Conservation (phyloP, 2,329 filamentous ascomycete genomes). For the Colletotrichum sp. region DNA sequence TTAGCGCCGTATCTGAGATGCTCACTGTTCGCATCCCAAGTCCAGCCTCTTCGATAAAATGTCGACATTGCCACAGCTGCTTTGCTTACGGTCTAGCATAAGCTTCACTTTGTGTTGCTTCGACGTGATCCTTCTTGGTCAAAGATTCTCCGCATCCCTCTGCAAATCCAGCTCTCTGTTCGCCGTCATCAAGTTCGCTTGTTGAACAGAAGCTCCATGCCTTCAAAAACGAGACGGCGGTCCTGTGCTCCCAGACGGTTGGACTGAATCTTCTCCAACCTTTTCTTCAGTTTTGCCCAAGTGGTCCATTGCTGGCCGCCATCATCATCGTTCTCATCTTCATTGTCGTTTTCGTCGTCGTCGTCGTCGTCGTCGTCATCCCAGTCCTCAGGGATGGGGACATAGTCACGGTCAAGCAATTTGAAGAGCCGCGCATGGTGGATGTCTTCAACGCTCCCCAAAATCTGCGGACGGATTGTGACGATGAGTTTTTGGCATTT, state of each 20-base stretch:
- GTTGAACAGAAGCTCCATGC: background rate
- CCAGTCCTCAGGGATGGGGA: too few species aligned
- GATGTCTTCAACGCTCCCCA: rapidly evolving
- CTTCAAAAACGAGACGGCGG: background rate
- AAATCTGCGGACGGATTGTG: rapidly evolving
- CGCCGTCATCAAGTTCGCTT: background rate
- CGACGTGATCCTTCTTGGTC: background rate
- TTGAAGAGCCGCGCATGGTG: background rate
- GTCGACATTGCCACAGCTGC: background rate
- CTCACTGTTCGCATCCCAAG: background rate
- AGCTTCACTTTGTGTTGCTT: background rate
- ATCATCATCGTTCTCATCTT: background rate
- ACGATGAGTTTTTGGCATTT: background rate
- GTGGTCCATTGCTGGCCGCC: rapidly evolving
- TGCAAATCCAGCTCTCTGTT: background rate
- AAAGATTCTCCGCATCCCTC: background rate
- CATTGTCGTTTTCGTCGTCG: background rate
- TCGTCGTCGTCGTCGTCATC: background rate
- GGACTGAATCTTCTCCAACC: background rate
- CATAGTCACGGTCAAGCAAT: background rate
- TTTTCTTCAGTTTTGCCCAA: background rate
- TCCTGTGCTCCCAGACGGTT: rapidly evolving
- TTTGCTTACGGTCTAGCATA: background rate
- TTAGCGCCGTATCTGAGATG: background rate
- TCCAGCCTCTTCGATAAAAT: background rate